A percentile compares a stretch with the other conserved stretches of the same genome.
phyloP scores from a whole-genome alignment of 2,329 filamentous ascomycete genomes.

The Talaromyces pinophilus region DNA sequence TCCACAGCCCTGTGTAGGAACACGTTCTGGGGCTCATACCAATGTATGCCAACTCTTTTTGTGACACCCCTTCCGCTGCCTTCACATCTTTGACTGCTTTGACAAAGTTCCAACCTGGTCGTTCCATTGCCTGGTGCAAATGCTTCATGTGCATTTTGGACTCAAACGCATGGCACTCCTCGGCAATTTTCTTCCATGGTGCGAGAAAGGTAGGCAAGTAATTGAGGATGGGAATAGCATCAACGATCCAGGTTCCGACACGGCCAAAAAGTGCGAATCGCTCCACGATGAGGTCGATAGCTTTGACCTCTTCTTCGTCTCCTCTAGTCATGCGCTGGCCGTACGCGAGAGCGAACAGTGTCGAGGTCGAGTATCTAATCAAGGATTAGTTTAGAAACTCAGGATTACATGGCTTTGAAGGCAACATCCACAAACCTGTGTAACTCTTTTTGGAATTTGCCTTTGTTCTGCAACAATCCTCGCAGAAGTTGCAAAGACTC shows the following conservation, averaged over 20 bases:
- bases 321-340: slow-evolving; percentile 47
- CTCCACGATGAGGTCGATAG: slow-evolving; percentile 36
- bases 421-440: neutral
- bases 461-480: slow-evolving; percentile 38
- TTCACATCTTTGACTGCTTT: neutral
- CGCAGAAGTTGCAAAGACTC: slow-evolving; percentile 50
- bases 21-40: neutral
- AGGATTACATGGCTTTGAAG: neutral
- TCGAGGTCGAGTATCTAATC: neutral
- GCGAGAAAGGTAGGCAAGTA: slow-evolving; percentile 15
- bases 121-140: slow-evolving; percentile 26
- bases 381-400: neutral
- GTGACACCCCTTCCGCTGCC: neutral
- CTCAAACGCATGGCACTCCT: slow-evolving; percentile 26
- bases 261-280: slow-evolving; percentile 10
- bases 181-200: slow-evolving; percentile 21
- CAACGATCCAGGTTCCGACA: slow-evolving; percentile 12
- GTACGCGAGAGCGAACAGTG: slow-evolving; percentile 51
- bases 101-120: neutral
- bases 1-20: neutral
- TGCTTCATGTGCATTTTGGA: neutral
- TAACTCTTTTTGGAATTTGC: slow-evolving; percentile 1
- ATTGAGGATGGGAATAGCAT: slow-evolving; percentile 16
- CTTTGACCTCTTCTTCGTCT: slow-evolving; percentile 40
- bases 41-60: neutral